These are phyloP conservation scores for Naganishia friedmannii DNA, from an alignment of 768 basidiomycete genomes.

Conservation along the genomic window DNA sequence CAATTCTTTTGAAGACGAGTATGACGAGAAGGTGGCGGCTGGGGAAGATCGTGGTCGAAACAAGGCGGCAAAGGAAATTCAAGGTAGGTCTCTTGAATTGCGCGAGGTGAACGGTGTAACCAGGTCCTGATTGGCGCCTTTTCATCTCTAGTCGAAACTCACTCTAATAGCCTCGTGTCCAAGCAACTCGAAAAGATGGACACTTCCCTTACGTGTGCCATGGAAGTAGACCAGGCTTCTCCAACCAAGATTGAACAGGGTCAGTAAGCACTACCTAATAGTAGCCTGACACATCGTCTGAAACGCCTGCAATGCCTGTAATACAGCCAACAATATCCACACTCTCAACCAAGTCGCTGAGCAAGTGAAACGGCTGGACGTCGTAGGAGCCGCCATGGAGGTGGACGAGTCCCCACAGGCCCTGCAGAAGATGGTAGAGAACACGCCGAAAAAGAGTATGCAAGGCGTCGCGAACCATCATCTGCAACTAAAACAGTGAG, in stretches of 20 bases:
- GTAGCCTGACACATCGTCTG: background rate
- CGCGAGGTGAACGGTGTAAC: too few relatives aligned
- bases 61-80: background rate
- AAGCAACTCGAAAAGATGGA: constrained; percentile 23
- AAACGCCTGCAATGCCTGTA: background rate
- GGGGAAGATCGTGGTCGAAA: background rate
- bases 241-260: background rate
- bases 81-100: background rate
- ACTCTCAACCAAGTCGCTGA: background rate
- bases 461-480: background rate
- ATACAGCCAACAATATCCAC: background rate
- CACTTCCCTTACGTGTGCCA: background rate
- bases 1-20: constrained; percentile 1
- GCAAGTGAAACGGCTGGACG: background rate
- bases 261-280: background rate
- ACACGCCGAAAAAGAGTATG: background rate
- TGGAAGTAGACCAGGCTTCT: constrained; percentile 10
- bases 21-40: background rate
- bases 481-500: background rate
- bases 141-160: background rate
- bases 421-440: background rate
- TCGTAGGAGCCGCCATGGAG: background rate
- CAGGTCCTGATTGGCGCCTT: background rate
- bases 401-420: background rate
- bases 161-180: constrained; percentile 2